phyloP scores from a whole-genome alignment of 768 basidiomycete genomes.

The Cyclocybe aegerita region DNA sequence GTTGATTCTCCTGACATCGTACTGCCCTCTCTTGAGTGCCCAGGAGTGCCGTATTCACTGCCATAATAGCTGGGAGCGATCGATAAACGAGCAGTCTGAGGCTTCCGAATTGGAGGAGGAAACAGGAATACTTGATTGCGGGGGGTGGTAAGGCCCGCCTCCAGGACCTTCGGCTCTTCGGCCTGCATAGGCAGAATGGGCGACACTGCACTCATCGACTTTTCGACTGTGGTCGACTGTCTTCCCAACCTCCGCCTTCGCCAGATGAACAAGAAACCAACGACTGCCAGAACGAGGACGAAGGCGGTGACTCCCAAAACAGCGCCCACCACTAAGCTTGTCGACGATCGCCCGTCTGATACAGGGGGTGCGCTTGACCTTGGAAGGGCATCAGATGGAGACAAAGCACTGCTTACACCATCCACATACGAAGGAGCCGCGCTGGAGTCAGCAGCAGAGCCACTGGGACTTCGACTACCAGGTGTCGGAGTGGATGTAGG shows the following conservation, averaged over 20 bases:
- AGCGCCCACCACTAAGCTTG: constrained; percentile 20
- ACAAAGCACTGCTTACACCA: background rate
- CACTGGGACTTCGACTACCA: constrained; percentile 2
- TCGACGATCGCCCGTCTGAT: constrained; percentile 11
- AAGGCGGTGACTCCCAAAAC: constrained; percentile 26
- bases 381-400: background rate
- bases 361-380: constrained; percentile 7
- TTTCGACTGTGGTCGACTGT: constrained; percentile 19
- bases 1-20: constrained; percentile 22
- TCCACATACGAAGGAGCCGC: constrained; percentile 11
- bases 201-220: constrained; percentile 24
- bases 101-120: constrained; percentile 15
- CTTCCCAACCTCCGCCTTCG: constrained; percentile 16
- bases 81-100: constrained; percentile 24
- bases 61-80: constrained; percentile 39
- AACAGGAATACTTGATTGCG: constrained; percentile 25
- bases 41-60: constrained; percentile 25
- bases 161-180: constrained; percentile 12
- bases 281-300: constrained; percentile 19
- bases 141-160: constrained; percentile 21
- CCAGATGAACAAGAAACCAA: constrained; percentile 23
- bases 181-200: constrained; percentile 17
- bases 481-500: background rate
- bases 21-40: constrained; percentile 20
- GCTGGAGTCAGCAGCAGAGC: constrained; percentile 3